These are phyloP conservation scores for Cantharellus anzutake DNA, from an alignment of 768 basidiomycete species.

Conservation along the genomic window DNA sequence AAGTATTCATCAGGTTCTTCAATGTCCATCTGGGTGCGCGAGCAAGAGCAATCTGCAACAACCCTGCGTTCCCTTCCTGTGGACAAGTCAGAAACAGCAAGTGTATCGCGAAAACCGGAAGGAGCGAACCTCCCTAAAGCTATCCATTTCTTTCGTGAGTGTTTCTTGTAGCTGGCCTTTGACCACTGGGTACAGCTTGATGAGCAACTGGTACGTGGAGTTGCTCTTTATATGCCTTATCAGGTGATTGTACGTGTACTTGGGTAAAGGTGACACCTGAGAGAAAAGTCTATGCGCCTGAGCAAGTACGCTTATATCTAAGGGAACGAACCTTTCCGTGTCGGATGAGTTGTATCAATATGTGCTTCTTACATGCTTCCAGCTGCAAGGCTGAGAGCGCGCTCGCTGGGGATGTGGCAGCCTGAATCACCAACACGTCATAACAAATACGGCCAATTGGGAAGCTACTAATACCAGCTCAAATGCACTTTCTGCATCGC, in stretches of 20 bases:
- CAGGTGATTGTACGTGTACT: conserved; percentile 47
- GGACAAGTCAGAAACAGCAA: neutral
- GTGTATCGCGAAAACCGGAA: neutral
- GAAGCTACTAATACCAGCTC: conserved; percentile 47
- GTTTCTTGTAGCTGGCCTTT: conserved; percentile 18
- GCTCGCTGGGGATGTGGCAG: conserved; percentile 27
- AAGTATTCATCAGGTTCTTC: conserved; percentile 64
- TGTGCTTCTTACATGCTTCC: conserved; percentile 73
- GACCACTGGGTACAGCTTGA: conserved; percentile 39
- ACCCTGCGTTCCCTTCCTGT: conserved; percentile 56
- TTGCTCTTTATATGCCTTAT: conserved; percentile 37
- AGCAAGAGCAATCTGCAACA: conserved; percentile 44
- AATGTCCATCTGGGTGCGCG: conserved; percentile 63
- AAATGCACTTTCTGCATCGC: conserved; percentile 53
- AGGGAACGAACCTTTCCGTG: conserved; percentile 40
- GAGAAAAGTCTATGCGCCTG: conserved; percentile 20
- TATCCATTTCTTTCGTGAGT: conserved; percentile 33
- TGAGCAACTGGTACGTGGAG: conserved; percentile 44
- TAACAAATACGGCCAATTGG: neutral
- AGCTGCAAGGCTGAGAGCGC: conserved; percentile 49
- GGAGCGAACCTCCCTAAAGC: conserved; percentile 33
- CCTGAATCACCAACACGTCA: conserved; percentile 7
- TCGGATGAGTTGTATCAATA: conserved; percentile 58
- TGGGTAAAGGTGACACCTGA: conserved; percentile 27
- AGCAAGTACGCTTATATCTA: neutral